phyloP scores from a whole-genome alignment of 495 filamentous ascomycete genomes.

The Stereocaulon alpinum region DNA sequence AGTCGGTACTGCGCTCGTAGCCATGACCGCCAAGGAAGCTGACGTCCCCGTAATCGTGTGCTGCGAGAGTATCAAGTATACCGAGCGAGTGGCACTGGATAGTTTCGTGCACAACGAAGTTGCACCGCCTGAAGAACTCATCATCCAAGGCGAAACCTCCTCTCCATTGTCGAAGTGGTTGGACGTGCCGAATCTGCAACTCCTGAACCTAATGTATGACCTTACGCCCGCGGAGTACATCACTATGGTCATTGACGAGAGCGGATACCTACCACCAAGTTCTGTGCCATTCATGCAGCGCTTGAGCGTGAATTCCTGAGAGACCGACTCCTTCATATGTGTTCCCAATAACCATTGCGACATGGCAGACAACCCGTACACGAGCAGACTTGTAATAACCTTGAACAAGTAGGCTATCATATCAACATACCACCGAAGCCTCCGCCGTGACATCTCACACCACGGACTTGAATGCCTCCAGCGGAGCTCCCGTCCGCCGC shows the following conservation, averaged over 20 bases:
- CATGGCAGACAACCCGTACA: no score
- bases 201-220: constrained; percentile 84
- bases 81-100: constrained; percentile 79
- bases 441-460: no score
- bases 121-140: constrained; percentile 55
- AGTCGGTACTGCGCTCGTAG: constrained; percentile 76
- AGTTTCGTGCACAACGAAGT: constrained; percentile 91
- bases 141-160: constrained; percentile 29
- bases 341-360: no score
- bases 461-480: no score
- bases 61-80: constrained; percentile 94
- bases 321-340: not conserved
- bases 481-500: no score
- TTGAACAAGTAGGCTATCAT: no score
- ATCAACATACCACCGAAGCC: no score
- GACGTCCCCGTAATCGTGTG: constrained; percentile 76
- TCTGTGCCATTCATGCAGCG: constrained; percentile 58
- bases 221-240: constrained; percentile 86
- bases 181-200: constrained; percentile 52
- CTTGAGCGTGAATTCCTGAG: constrained; percentile 33
- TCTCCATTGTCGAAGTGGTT: constrained; percentile 48
- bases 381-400: no score
- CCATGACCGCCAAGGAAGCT: constrained; percentile 67
- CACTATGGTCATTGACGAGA: constrained; percentile 81
- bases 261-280: constrained; percentile 76